These are phyloP conservation scores for Lactarius tabidus DNA, from an alignment of 768 basidiomycete species.

Conservation along the genomic window DNA sequence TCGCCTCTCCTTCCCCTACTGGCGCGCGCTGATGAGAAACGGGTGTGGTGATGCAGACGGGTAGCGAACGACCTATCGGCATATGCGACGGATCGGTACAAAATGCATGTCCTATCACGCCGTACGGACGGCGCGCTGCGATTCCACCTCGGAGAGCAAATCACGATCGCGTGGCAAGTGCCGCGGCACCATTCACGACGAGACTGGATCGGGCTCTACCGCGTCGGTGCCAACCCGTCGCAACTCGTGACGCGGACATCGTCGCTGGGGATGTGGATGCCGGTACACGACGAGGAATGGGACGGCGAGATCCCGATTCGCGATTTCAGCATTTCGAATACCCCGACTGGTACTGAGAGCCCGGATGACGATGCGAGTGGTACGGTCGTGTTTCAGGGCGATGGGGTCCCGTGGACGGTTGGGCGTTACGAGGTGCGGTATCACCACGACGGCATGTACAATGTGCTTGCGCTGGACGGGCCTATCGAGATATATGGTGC, in stretches of 20 bases:
- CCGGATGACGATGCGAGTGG: constrained; percentile 52
- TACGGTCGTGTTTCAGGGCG: constrained; percentile 66
- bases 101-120: constrained; percentile 54
- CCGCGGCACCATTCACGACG: constrained; percentile 80
- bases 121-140: constrained; percentile 48
- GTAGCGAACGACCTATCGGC: constrained; percentile 77
- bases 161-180: constrained; percentile 82
- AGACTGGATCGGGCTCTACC: constrained; percentile 96
- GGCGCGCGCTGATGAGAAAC: background rate
- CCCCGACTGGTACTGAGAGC: constrained; percentile 24
- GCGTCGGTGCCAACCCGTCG: constrained; percentile 84
- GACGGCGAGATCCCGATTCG: constrained; percentile 76
- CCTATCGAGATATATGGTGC: constrained; percentile 87
- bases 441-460: constrained; percentile 97
- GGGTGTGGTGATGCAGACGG: constrained; percentile 44
- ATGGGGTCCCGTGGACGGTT: constrained; percentile 79
- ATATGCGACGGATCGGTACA: constrained; percentile 79
- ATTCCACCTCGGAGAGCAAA: constrained; percentile 90
- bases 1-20: constrained; percentile 17
- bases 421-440: constrained; percentile 90
- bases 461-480: constrained; percentile 82
- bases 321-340: constrained; percentile 33
- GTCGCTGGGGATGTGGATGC: constrained; percentile 88
- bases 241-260: constrained; percentile 78
- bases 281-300: constrained; percentile 90